phyloP scores from a whole-genome alignment of 208 protist genomes.

The Crithidia bombi region DNA sequence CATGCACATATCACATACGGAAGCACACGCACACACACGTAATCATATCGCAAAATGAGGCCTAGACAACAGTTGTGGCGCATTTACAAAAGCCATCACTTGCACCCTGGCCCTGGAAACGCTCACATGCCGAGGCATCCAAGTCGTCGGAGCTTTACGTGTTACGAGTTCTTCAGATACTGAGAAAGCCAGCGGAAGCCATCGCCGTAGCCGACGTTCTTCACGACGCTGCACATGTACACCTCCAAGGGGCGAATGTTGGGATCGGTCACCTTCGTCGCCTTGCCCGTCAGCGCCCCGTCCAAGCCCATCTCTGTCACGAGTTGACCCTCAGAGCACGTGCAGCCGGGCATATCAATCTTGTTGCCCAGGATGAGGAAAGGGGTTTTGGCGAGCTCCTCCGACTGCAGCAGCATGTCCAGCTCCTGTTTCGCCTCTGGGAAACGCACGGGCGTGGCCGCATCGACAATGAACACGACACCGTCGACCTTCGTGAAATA shows the following conservation, averaged over 20 bases:
- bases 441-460: slow-evolving; percentile 96
- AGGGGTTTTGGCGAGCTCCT: slow-evolving; percentile 96
- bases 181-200: slow-evolving; percentile 96
- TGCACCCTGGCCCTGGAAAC: too few species aligned
- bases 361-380: slow-evolving; percentile 99
- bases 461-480: slow-evolving; percentile 99
- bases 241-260: slow-evolving; percentile 97
- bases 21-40: too few species aligned
- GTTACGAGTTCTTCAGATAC: slow-evolving; percentile 88
- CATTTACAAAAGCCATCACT: too few species aligned
- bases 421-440: slow-evolving; percentile 96
- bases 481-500: slow-evolving; percentile 99
- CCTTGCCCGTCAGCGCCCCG: slow-evolving; percentile 94
- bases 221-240: slow-evolving; percentile 99
- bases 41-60: too few species aligned
- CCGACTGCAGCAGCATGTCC: slow-evolving; percentile 94
- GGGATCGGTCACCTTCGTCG: slow-evolving; percentile 83
- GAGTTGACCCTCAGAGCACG: slow-evolving; percentile 96
- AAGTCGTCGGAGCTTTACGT: too few species aligned
- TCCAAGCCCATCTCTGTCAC: slow-evolving; percentile 91
- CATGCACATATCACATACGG: too few species aligned
- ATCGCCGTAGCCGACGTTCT: slow-evolving; percentile 98
- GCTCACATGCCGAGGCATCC: too few species aligned
- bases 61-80: too few species aligned
- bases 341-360: slow-evolving; percentile 95